Conservation (phyloP, 345 rosid genomes). For the Salix caprea region DNA sequence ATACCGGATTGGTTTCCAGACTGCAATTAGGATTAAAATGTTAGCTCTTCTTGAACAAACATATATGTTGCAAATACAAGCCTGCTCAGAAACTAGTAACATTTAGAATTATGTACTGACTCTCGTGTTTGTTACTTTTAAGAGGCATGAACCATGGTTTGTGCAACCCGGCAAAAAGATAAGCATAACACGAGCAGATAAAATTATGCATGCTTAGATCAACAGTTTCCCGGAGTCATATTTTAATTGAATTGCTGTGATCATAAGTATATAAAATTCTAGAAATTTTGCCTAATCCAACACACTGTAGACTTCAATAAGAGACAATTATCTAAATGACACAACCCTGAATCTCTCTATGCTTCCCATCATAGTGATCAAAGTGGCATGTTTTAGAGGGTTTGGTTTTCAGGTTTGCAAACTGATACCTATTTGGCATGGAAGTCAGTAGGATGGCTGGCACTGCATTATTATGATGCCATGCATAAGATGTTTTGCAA, state of each 20-base stretch:
- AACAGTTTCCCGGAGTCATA: not conserved
- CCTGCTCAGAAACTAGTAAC: too few relatives aligned
- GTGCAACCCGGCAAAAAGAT: not conserved
- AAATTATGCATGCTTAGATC: not conserved
- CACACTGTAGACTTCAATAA: not conserved
- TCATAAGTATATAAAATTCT: not conserved
- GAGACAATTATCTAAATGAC: not conserved
- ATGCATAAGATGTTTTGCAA: not conserved
- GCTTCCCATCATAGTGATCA: not conserved
- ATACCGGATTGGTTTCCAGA: conserved; percentile 53
- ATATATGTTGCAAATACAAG: not conserved
- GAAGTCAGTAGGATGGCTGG: not conserved
- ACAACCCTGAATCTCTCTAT: not conserved
- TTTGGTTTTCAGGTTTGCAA: not conserved
- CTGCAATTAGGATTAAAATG: conserved; percentile 25
- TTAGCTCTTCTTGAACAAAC: not conserved
- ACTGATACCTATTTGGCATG: not conserved
- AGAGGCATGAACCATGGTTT: not conserved
- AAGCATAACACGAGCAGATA: not conserved
- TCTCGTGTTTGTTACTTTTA: not conserved
- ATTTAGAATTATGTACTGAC: not conserved
- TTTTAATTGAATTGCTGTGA: not conserved
- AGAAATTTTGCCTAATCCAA: not conserved
- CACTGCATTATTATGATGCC: not conserved
- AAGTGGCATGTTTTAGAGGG: not conserved